These are phyloP conservation scores for Clausena lansium DNA, from an alignment of 345 rosid species.

Conservation along the genomic window DNA sequence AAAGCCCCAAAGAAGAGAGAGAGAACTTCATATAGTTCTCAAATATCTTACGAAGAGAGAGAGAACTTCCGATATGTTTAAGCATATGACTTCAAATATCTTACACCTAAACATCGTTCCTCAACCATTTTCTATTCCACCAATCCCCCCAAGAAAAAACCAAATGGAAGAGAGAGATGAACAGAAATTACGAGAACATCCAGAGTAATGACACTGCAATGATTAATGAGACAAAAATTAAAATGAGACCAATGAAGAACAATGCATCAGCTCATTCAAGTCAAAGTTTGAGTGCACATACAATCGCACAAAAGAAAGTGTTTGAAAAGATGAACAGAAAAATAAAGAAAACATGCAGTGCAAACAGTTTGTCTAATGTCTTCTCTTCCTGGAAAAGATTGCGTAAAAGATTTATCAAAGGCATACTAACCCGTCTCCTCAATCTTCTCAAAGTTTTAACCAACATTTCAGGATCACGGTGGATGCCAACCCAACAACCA, in stretches of 20 bases:
- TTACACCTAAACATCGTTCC: not conserved
- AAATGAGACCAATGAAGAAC: not conserved
- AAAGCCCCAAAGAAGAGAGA: not conserved
- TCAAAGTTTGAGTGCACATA: not conserved
- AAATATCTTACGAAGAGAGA: not conserved
- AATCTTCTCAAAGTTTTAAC: constrained; percentile 87
- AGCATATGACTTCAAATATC: not conserved
- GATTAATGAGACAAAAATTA: not conserved
- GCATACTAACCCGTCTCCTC: constrained; percentile 75
- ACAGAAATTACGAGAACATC: not conserved
- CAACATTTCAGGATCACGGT: constrained; percentile 99
- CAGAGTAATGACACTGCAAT: not conserved
- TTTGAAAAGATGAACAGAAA: not conserved
- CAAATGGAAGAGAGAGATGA: not conserved
- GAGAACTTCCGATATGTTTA: not conserved
- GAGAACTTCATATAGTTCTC: not conserved
- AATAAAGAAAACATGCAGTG: not conserved
- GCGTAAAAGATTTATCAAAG: not conserved
- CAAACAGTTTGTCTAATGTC: not conserved
- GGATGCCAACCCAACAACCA: constrained; percentile 99
- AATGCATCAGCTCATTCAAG: not conserved
- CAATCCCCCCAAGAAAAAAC: not conserved
- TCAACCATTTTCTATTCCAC: not conserved
- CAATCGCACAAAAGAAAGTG: not conserved
- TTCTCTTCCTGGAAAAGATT: not conserved